phyloP scores from a whole-genome alignment of 2,329 filamentous ascomycete species.

The Colletotrichum navitas region DNA sequence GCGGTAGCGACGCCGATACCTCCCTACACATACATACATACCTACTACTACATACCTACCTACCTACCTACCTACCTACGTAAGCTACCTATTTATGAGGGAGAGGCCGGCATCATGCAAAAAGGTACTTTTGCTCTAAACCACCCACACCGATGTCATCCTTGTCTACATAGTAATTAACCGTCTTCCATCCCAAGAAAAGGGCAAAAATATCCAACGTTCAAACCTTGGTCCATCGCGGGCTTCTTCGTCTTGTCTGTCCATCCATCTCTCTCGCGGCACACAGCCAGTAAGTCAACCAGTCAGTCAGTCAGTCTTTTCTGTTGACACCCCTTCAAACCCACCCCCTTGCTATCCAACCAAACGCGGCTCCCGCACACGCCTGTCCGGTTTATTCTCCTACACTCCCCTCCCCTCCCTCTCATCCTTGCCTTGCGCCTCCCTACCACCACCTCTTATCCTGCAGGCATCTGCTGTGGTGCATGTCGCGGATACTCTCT shows the following conservation, averaged over 20 bases:
- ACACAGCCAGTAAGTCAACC: no score
- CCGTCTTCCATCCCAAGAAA: neutral
- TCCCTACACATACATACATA: no score
- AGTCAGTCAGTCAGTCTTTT: no score
- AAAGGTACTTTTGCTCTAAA: neutral
- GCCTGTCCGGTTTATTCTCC: slow-evolving; percentile 25
- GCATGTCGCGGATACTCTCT: slow-evolving; percentile 37
- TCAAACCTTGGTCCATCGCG: neutral
- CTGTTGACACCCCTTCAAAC: no score
- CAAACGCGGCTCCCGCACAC: slow-evolving; percentile 3
- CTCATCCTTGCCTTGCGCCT: slow-evolving; percentile 4
- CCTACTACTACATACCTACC: no score
- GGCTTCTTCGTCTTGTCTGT: no score
- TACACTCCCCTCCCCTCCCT: neutral
- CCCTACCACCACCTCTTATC: slow-evolving; percentile 10
- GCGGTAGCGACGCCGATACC: no score
- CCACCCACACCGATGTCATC: slow-evolving; percentile 12
- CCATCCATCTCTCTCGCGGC: no score
- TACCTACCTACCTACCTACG: no score
- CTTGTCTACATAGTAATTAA: neutral
- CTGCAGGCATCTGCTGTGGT: slow-evolving; percentile 36
- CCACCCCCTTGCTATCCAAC: slow-evolving; percentile 9
- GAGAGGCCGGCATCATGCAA: neutral
- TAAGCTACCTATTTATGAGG: neutral
- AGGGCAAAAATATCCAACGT: neutral